Base-by-base conservation (phyloP, 1,284 basidiomycete genomes). In the Termitomyces sp. region DNA sequence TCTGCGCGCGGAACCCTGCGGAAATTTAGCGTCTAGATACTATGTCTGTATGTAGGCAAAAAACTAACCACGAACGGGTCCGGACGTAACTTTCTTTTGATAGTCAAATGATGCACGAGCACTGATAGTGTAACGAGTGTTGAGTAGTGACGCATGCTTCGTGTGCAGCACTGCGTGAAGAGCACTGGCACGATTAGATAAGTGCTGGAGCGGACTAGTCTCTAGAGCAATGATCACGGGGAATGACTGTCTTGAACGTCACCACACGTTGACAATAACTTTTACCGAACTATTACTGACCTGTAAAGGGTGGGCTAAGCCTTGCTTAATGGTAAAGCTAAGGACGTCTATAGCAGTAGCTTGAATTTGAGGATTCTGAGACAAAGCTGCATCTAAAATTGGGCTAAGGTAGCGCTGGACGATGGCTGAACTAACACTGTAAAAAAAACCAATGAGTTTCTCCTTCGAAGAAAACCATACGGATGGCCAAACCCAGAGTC, bases 221-320 rank as follows among this genome's bases (percentile, higher is more conserved):
- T 98, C 95, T 12, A 99, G 80, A 1, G 96, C 91, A 10, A 99
- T 85, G 53, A 99, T 88, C 30, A 94, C 82, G 0, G 97, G 94
- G 63, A 98, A 86, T 40, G 92, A 96, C 85, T 97, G 42, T 31
- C 28, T 19, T 33, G 30, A 49, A 31, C 28, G 38, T 56, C 39
- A 61, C 53, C 52, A 34, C 39, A 17, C 21, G 15, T 17, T 30
- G 50, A 31, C 34, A 3, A 13, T 15, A 40, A 33, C 38, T 24
- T 47, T 7, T 1, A 13, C 15, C 17, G 1, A 21, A 13, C 17
- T n/a, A 5, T 5, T 31, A 63, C 77, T 61, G 61, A 89, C 88
- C 73, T 91, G 87, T 3, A 98, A 79, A 0, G 97, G 97, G 70
- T 99, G 96, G 12, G 93, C 92, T 39, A 99, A 78, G 1, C 97